Evolutionary conservation across 2,329 filamentous ascomycete species (phyloP), one percentile per base, ranked within the genome.

Genomic region (Rhinocladiella mackenziei): DNA sequence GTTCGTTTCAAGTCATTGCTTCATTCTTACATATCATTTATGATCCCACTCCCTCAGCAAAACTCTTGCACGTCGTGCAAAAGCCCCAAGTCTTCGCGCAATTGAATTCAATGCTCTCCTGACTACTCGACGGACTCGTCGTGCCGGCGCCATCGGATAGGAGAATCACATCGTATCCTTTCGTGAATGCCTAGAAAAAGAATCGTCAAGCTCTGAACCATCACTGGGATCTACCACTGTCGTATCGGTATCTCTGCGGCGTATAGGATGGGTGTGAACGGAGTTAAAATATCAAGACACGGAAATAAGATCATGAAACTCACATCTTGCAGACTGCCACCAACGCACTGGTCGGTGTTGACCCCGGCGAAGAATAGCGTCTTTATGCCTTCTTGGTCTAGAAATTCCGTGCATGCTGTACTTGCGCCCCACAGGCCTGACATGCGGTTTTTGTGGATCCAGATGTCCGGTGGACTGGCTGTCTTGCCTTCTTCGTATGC

Each of bases 321-420:
- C 43, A 53, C 50, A 62, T 81, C 76, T 36, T 68, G 65, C 45
- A 80, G 60, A 10, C 75, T 79, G 1, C 75, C 74, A 15, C 73
- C 65, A 5, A 81, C 77, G 56, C 77, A 54, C 19, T 54, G 50
- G 60, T 81, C 77, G 2, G 77, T 79, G 55, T 81, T 81, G 9
- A 80, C 77, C 0, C 78, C 77, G 1, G 73, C 63, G 50, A 81
- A 79, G 14, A 81, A 55, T 32, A 80, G 56, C 4, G 75, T 80
- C 32, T 52, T 68, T 45, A 68, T 69, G 0, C 64, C 63, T 35
- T 65, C 51, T 29, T 60, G 45, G 36, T 65, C 56, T 38, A 79
- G 58, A 28, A 65, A 69, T 28, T 61, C 59, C 41, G 67, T 68
- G 33, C 75, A 62, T 5, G 65, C 62, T 32, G 71, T 72, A 8